Evolutionary conservation across 2,329 filamentous ascomycete species (phyloP).

Genomic region (Colletotrichum cereale): DNA sequence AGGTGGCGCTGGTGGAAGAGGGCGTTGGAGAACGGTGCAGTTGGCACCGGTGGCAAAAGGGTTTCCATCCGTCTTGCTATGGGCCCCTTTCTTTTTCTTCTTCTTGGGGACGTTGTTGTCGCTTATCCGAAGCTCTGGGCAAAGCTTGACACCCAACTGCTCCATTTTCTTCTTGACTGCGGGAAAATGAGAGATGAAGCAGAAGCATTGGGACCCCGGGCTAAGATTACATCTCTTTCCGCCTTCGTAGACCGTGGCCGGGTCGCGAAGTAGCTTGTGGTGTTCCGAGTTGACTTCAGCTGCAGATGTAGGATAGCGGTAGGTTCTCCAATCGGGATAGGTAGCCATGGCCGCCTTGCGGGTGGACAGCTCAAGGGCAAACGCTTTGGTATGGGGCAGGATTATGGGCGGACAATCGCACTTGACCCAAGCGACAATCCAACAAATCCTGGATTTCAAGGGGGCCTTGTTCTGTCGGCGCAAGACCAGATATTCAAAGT

Average conservation of each 20-base stretch:
- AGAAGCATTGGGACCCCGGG: neutral
- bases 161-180: neutral
- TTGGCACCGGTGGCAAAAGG: conserved; percentile 17
- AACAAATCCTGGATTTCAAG: conserved; percentile 11
- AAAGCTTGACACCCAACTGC: conserved; percentile 2
- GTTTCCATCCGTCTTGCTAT: neutral
- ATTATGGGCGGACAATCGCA: neutral
- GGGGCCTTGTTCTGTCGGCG: conserved; percentile 23
- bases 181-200: neutral
- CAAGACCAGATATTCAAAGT: conserved; percentile 18
- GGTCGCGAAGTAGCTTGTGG: conserved; percentile 2
- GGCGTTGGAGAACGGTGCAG: conserved; percentile 6
- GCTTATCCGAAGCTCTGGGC: neutral
- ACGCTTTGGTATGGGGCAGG: conserved; percentile 21
- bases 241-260: conserved; percentile 10
- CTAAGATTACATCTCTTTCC: neutral
- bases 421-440: conserved; percentile 14
- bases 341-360: no score
- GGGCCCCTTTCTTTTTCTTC: neutral
- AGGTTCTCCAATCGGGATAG: conserved; percentile 19
- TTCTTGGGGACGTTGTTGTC: neutral
- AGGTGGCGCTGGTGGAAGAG: neutral
- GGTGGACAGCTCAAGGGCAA: conserved; percentile 2
- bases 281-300: neutral
- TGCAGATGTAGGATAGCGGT: neutral